These are phyloP conservation scores for Linnemannia exigua DNA, from an alignment of 192 early-diverging fungal species.

Conservation along the genomic window DNA sequence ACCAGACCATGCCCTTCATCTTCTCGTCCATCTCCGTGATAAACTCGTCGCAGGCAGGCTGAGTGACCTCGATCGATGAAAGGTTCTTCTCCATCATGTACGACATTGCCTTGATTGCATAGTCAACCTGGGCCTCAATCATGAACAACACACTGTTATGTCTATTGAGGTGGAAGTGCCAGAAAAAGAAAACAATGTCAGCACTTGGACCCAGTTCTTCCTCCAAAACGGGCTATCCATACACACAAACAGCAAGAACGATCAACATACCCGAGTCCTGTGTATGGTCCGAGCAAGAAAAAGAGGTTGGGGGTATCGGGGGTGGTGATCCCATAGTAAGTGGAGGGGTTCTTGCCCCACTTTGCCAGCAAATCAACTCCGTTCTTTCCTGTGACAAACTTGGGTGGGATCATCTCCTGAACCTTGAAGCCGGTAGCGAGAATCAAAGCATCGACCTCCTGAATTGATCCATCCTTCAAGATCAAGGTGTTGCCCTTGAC, in stretches of 20 bases:
- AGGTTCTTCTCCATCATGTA: constrained; percentile 61
- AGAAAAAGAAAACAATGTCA: not conserved
- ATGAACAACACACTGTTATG: constrained; percentile 67
- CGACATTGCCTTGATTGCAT: constrained; percentile 57
- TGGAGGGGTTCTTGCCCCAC: constrained; percentile 57
- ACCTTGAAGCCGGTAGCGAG: constrained; percentile 68
- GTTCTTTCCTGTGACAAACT: constrained; percentile 55
- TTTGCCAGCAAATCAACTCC: constrained; percentile 35
- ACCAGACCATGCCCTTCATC: constrained; percentile 64
- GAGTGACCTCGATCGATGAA: constrained; percentile 48
- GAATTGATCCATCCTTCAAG: constrained; percentile 43
- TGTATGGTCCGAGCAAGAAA: constrained; percentile 66
- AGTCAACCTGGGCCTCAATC: constrained; percentile 67
- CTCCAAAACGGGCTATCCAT: not conserved
- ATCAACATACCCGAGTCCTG: constrained; percentile 54
- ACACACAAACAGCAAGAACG: not conserved
- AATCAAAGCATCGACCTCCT: constrained; percentile 64
- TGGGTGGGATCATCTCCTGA: constrained; percentile 41
- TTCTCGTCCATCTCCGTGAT: constrained; percentile 44
- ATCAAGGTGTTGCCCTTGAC: constrained; percentile 51
- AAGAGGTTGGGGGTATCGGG: constrained; percentile 69
- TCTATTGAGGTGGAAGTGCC: constrained; percentile 10
- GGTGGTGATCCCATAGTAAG: constrained; percentile 61
- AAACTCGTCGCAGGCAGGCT: constrained; percentile 46
- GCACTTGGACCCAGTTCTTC: too few relatives aligned